Evolutionary conservation across 2,329 filamentous ascomycete genomes (phyloP), one percentile per base, ranked within the genome.

Genomic region (Cordyceps tenuipes): DNA sequence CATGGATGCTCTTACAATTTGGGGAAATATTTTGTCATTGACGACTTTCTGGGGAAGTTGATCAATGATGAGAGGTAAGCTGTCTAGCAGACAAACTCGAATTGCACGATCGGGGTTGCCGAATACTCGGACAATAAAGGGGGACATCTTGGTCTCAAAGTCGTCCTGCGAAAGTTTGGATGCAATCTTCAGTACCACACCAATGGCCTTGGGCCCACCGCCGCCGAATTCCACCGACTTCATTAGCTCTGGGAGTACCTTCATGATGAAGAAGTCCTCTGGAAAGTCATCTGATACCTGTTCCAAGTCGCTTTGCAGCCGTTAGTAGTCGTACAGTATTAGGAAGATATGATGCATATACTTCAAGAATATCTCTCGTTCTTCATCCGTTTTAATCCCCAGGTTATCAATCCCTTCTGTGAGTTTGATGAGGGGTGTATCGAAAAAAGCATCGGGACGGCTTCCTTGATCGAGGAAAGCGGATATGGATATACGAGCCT

Each of bases 221-320:
- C 93, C 94, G 8, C 94, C 94, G 72, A 97, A 99, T 69, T 99
- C 94, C n/a, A 97, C 91, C 0, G 92, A 96, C 70, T 97, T 99
- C n/a, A 99, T 81, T 34, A 99, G 78, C 70, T 99, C 94, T 0
- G 94, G 94, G 9, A 99, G 79, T 3, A 99, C 86, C 69, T 97
- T 99, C 82, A 96, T 89, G 71, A 95, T 96, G 79, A 97, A 96
- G 72, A 96, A 99, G 62, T 97, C 94, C 69, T 97, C 93, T 0
- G 94, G 94, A 63, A 97, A 97, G 72, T 99, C 92, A 65, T 97
- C 91, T 0, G 91, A 88, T 5, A 97, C 81, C 62, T 89, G 82
- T 65, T 96, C 91, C 6, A 99, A 82, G 68, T 96, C 90, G 59
- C 79, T 81, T 13, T 65, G 79, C 5, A 2, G 26, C 7, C 82